phyloP scores from a whole-genome alignment of 2,329 filamentous ascomycete species.

The Cordyceps farinosa region DNA sequence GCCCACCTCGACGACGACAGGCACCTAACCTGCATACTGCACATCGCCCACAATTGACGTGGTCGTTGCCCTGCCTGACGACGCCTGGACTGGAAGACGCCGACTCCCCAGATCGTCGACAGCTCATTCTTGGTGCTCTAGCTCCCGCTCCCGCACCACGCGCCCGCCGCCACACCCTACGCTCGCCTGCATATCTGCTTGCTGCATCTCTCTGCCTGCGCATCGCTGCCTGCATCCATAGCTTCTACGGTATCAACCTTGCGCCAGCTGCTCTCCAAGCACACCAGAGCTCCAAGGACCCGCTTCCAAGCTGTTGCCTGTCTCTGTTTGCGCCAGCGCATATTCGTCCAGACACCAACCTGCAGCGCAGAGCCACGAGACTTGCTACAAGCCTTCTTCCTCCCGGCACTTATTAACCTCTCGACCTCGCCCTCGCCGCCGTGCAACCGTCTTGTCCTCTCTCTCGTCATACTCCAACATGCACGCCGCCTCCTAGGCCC shows the following conservation, averaged over 20 bases:
- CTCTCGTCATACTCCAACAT: conserved; percentile 16
- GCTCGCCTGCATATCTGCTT: conserved; percentile 6
- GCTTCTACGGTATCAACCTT: neutral
- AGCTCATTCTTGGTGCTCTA: conserved; percentile 5
- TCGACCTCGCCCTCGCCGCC: conserved; percentile 8
- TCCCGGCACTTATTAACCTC: conserved; percentile 11
- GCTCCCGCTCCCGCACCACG: conserved; percentile 18
- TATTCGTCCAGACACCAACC: conserved; percentile 3
- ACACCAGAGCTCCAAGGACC: neutral
- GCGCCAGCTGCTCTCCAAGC: neutral
- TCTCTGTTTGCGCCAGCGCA: conserved; percentile 10
- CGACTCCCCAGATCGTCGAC: conserved; percentile 1
- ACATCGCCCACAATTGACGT: conserved; percentile 11
- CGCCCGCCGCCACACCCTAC: conserved; percentile 10
- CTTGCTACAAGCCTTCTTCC: conserved; percentile 5
- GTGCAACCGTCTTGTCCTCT: conserved; percentile 8
- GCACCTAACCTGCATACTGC: conserved; percentile 11
- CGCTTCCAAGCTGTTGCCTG: neutral
- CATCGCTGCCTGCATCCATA: neutral
- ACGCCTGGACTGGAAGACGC: neutral
- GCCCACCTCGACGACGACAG: conserved; percentile 11
- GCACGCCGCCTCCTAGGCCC: conserved; percentile 1
- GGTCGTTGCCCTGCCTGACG: conserved; percentile 6
- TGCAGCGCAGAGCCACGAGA: conserved; percentile 10
- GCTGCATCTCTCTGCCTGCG: neutral